phyloP scores from a whole-genome alignment of 1,139 yeast species.

The Debaryomycetaceae sp. region DNA sequence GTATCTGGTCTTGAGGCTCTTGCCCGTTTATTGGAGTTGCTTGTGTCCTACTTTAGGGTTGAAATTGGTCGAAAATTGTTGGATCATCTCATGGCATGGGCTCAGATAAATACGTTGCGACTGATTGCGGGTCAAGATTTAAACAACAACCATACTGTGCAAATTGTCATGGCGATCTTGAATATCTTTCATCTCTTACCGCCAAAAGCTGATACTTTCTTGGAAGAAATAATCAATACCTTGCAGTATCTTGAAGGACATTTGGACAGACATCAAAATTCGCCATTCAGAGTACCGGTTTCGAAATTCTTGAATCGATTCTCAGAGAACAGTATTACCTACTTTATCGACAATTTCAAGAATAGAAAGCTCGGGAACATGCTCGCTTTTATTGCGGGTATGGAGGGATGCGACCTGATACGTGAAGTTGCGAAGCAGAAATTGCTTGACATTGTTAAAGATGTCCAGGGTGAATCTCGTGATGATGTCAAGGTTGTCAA shows the following conservation, averaged over 20 bases:
- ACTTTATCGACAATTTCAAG: slow-evolving; percentile 56
- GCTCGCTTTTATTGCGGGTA: slow-evolving; percentile 52
- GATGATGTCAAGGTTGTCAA: slow-evolving; percentile 49
- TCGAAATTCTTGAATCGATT: slow-evolving; percentile 82
- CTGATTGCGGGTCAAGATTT: slow-evolving; percentile 64
- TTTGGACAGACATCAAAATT: slow-evolving; percentile 71
- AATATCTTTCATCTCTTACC: slow-evolving; percentile 90
- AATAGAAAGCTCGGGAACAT: slow-evolving; percentile 59
- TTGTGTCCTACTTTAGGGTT: slow-evolving; percentile 88
- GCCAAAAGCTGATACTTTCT: slow-evolving; percentile 81
- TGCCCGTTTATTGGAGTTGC: slow-evolving; percentile 72
- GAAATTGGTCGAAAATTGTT: slow-evolving; percentile 90
- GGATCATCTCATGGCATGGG: slow-evolving; percentile 96
- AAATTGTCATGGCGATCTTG: slow-evolving; percentile 80
- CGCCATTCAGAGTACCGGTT: slow-evolving; percentile 89
- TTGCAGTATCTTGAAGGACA: slow-evolving; percentile 72
- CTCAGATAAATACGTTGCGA: slow-evolving; percentile 69
- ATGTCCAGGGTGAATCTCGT: slow-evolving; percentile 33
- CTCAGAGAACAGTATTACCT: slow-evolving; percentile 62
- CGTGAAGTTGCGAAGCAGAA: slow-evolving; percentile 45
- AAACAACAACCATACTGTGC: slow-evolving; percentile 70
- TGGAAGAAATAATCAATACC: slow-evolving; percentile 75
- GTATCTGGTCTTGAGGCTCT: slow-evolving; percentile 87
- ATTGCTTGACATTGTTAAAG: slow-evolving; percentile 27
- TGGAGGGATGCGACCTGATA: slow-evolving; percentile 48